These are phyloP conservation scores for Ustilago loliicola DNA, from an alignment of 1,284 basidiomycete genomes.

Conservation along the genomic window DNA sequence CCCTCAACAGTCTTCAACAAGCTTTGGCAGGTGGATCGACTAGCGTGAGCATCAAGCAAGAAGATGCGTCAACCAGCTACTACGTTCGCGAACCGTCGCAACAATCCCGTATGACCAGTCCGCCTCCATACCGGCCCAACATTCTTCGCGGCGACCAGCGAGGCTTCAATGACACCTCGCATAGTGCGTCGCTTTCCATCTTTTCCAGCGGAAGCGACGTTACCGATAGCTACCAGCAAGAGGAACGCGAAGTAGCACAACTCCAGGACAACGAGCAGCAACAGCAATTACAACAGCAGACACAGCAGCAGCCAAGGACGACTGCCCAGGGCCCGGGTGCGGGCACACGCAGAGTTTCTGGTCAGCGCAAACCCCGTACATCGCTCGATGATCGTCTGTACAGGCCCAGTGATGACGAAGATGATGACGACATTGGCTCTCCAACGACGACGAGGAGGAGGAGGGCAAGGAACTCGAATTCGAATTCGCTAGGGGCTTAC, in stretches of 20 bases:
- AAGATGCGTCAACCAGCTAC: slow-evolving; percentile 35
- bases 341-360: slow-evolving; percentile 23
- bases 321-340: neutral
- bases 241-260: slow-evolving; percentile 35
- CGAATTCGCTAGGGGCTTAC: slow-evolving; percentile 15
- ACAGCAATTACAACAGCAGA: slow-evolving; percentile 10
- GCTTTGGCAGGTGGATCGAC: slow-evolving; percentile 15
- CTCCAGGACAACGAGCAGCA: slow-evolving; percentile 15
- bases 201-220: slow-evolving; percentile 41
- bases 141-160: slow-evolving; percentile 44
- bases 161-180: slow-evolving; percentile 38
- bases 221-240: slow-evolving; percentile 39
- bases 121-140: slow-evolving; percentile 17
- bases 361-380: slow-evolving; percentile 32
- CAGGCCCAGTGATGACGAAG: slow-evolving; percentile 41
- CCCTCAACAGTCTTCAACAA: slow-evolving; percentile 2
- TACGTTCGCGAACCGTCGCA: slow-evolving; percentile 42
- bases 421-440: slow-evolving; percentile 30
- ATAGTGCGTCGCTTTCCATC: slow-evolving; percentile 43
- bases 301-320: slow-evolving; percentile 1
- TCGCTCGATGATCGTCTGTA: slow-evolving; percentile 35
- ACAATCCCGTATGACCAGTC: slow-evolving; percentile 17
- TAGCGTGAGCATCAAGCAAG: slow-evolving; percentile 46
- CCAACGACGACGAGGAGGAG: slow-evolving; percentile 16
- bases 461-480: slow-evolving; percentile 26